Conservation (phyloP, 371 early-diverging fungal species). For the Actinomortierella ambigua region DNA sequence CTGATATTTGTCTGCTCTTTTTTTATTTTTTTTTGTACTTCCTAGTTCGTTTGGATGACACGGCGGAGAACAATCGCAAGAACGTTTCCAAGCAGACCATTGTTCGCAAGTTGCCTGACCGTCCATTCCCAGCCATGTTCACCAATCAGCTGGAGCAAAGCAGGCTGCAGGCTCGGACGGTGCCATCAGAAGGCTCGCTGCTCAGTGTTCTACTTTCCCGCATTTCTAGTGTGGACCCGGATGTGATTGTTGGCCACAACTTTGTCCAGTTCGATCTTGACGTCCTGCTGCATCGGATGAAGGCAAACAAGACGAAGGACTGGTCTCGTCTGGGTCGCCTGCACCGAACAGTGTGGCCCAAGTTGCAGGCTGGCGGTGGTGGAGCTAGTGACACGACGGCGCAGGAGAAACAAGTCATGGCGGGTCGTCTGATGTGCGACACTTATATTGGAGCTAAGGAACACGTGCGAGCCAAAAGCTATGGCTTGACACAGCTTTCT, state of each 20-base stretch:
- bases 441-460: conserved; percentile 93
- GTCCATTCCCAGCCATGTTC: conserved; percentile 56
- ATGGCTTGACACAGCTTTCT: conserved; percentile 82
- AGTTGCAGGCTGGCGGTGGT: conserved; percentile 81
- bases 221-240: conserved; percentile 85
- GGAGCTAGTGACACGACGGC: conserved; percentile 83
- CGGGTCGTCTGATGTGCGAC: conserved; percentile 95
- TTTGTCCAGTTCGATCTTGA: conserved; percentile 93
- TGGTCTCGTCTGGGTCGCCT: conserved; percentile 90
- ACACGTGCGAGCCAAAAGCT: conserved; percentile 84
- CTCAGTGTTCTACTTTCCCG: conserved; percentile 59
- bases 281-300: conserved; percentile 93
- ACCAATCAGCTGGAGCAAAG: conserved; percentile 36
- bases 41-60: conserved; percentile 39
- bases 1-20: neutral
- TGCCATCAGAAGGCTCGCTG: conserved; percentile 47
- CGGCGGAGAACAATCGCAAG: conserved; percentile 28
- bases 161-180: conserved; percentile 9
- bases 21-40: neutral
- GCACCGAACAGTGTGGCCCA: conserved; percentile 83
- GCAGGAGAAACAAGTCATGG: conserved; percentile 75
- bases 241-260: conserved; percentile 97
- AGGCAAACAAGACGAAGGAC: conserved; percentile 66
- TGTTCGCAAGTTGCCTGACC: conserved; percentile 47
- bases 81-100: conserved; percentile 25